phyloP scores from a whole-genome alignment of 1,284 basidiomycete species.

The Puccinia novopanici region DNA sequence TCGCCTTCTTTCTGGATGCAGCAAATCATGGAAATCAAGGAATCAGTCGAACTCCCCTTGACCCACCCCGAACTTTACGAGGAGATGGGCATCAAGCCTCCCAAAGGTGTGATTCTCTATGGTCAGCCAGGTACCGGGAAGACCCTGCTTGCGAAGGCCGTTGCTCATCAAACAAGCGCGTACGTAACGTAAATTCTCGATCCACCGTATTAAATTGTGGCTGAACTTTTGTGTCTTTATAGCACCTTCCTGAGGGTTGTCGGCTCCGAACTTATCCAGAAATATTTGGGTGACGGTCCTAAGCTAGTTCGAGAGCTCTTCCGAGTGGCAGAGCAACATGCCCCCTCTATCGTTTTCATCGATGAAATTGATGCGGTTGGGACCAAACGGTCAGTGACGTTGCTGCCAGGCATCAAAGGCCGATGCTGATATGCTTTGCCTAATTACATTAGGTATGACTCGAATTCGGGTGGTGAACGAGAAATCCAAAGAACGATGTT shows the following conservation, averaged over 20 bases:
- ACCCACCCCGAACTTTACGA: conserved; percentile 99
- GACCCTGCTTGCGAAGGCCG: conserved; percentile 95
- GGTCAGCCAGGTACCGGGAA: conserved; percentile 99
- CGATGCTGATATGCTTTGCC: not conserved
- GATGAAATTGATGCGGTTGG: conserved; percentile 63
- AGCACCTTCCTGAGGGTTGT: conserved; percentile 98
- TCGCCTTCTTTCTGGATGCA: not conserved
- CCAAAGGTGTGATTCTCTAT: conserved; percentile 98
- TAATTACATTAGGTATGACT: conserved; percentile 59
- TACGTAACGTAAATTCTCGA: conserved; percentile 13
- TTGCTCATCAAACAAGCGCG: conserved; percentile 84
- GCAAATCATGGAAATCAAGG: conserved; percentile 63
- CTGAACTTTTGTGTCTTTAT: conserved; percentile 61
- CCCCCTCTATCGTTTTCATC: conserved; percentile 62
- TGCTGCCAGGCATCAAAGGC: conserved; percentile 63
- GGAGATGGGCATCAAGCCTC: conserved; percentile 99
- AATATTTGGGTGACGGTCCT: conserved; percentile 89
- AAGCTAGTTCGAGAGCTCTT: conserved; percentile 63
- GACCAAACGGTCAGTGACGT: conserved; percentile 69
- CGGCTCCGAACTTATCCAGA: conserved; percentile 97
- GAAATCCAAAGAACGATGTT: conserved; percentile 62
- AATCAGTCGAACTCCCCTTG: conserved; percentile 95
- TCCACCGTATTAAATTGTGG: not conserved
- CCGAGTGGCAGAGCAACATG: conserved; percentile 62
- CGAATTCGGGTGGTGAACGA: conserved; percentile 62